Base-by-base conservation (phyloP, 371 early-diverging fungal species). In the Parasitella parasitica region DNA sequence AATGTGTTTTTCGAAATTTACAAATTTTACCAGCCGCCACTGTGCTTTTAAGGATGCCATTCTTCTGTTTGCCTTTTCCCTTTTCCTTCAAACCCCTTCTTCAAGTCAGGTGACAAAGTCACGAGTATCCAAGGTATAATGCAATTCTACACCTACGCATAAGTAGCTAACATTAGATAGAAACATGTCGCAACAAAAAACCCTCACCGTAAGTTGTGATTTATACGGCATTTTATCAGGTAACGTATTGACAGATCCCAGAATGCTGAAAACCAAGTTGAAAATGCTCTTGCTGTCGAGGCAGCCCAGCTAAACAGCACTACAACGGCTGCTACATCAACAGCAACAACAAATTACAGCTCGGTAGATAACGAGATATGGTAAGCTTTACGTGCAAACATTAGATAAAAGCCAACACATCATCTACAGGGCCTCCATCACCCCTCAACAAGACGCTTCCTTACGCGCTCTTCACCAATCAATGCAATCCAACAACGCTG, bases 91-190 rank as follows among this genome's bases (percentile, higher is more conserved):
- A 57, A 30, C 55, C 54, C 46, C 43, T 43, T 43, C 43, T 43
- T 43, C 43, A 62, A 62, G 62, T 62, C 62, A 62, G 62, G 62
- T 62, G 62, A 46, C 39, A 64, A 64, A 59, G 64, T 64, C 64
- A 64, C 64, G 59, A 64, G 59, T 32, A 32, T 32, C 32, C n/a
- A 43, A 43, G 43, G 43, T 43, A 43, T 43, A 43, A 43, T 43
- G 43, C 43, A 43, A 43, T 43, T n/a, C n/a, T n/a, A n/a, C n/a
- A n/a, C n/a, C n/a, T n/a, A n/a, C n/a, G n/a, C n/a, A n/a, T n/a
- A n/a, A n/a, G n/a, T n/a, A n/a, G n/a, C 43, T 11, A 43, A 6
- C 43, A 43, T 43, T 43, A 43, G 43, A 22, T 22, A 43, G 20
- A 43, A 43, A 20, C 43, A 43, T 43, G 43, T 43, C 43, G 43